These are phyloP conservation scores for sorghum (Sorghum bicolor) DNA, from an alignment of 176 grass and related monocot species.

Conservation along the genomic window Sorghum_bicolor_NCBIv3 NC_012875.2:51418501-51419000, in stretches of 20 bases:
- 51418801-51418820: slow-evolving; percentile 50
- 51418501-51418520: slow-evolving; percentile 76
- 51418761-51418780: slow-evolving; percentile 66
- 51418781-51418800: slow-evolving; percentile 53
- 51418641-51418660: slow-evolving; percentile 76
- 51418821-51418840: slow-evolving; percentile 58
- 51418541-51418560: slow-evolving; percentile 44
- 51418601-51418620: slow-evolving; percentile 75
- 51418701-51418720: slow-evolving; percentile 72
- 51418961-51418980: background rate
- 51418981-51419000: slow-evolving; percentile 52
- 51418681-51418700: slow-evolving; percentile 59
- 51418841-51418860: slow-evolving; percentile 54
- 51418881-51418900: background rate
- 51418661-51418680: slow-evolving; percentile 64
- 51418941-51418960: background rate
- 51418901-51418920: background rate
- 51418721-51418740: slow-evolving; percentile 62
- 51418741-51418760: slow-evolving; percentile 80
- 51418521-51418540: slow-evolving; percentile 38
- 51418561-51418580: slow-evolving; percentile 64
- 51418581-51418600: slow-evolving; percentile 72
- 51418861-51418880: slow-evolving; percentile 5
- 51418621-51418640: slow-evolving; percentile 81
- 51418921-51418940: background rate